Base-by-base conservation (phyloP, 495 filamentous ascomycete genomes). In the Aspergillus nanangensis region DNA sequence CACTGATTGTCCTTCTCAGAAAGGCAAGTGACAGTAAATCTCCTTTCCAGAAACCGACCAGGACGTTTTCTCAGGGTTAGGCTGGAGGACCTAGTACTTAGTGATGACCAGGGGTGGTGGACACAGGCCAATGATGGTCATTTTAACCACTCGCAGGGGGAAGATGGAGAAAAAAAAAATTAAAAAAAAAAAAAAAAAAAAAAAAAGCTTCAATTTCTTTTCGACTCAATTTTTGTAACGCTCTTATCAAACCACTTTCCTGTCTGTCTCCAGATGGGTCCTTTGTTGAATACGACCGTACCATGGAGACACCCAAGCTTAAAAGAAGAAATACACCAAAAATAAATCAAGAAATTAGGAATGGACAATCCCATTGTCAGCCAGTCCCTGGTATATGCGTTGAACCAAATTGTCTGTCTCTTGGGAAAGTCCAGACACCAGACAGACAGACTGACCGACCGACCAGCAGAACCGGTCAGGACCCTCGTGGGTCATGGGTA, bases 1-100 rank as follows among this genome's bases (percentile, higher is more conserved):
- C 63, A 65, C 63, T 60, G 63, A 63, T 61, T 48, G 47, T 53
- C 52, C 32, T 43, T 53, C 52, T 32, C 50, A 50, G 52, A 51
- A 10, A 51, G 53, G 41, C 57, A 54, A 35, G 31, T 38, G 35
- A 41, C 40, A 57, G 54, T 48, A 48, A n/a, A 63, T 65, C 59
- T 15, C 44, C 40, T 56, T 49, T 47, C 51, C 44, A 50, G 36
- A 53, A 50, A 36, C 48, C 44, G 47, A 31, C 17, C 38, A 43
- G 41, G 24, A 38, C n/a, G 14, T 20, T 45, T 36, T 19, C 36
- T 45, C 43, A 45, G 43, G 33, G 33, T 38, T 21, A 38, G 20
- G 21, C 11, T 29, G 25, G 25, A 5, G 7, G 25, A 29, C 25
- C 7, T n/a, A n/a, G n/a, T n/a, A n/a, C n/a, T n/a, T n/a, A n/a